Conservation (phyloP, 805 yeast species). For the Nakazawaea wyomingensis region DNA sequence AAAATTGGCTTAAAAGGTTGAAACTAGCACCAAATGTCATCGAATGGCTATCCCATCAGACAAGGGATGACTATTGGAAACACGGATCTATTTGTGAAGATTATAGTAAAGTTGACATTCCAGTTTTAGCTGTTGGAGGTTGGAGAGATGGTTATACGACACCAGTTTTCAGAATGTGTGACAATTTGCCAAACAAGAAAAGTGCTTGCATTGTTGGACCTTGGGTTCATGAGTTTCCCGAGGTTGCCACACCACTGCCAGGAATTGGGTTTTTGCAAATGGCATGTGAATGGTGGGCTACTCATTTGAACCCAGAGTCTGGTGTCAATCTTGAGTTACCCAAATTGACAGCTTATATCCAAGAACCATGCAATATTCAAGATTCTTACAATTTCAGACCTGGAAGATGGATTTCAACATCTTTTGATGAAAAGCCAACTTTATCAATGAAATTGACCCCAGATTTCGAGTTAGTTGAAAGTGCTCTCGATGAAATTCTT, state of each 20-base stretch:
- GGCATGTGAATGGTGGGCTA: constrained; percentile 35
- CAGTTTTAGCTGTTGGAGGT: constrained; percentile 40
- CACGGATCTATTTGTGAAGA: constrained; percentile 42
- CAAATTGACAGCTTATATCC: constrained; percentile 34
- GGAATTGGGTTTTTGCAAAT: constrained; percentile 39
- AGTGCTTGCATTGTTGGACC: constrained; percentile 37
- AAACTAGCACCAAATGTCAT: constrained; percentile 34
- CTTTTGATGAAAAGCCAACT: constrained; percentile 15
- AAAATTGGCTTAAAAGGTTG: constrained; percentile 36
- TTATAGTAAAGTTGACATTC: constrained; percentile 33
- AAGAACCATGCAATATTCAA: constrained; percentile 34
- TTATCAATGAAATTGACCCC: constrained; percentile 15
- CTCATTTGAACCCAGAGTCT: constrained; percentile 28
- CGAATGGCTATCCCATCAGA: constrained; percentile 39
- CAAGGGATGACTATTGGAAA: constrained; percentile 41
- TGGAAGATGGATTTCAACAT: constrained; percentile 35
- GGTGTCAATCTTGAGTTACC: constrained; percentile 26
- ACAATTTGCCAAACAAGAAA: constrained; percentile 34
- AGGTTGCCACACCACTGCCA: constrained; percentile 41
- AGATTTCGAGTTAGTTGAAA: constrained; percentile 11
- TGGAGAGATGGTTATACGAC: constrained; percentile 44
- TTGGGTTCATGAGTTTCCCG: constrained; percentile 47
- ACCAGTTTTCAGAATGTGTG: constrained; percentile 38
- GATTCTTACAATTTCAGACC: constrained; percentile 33
- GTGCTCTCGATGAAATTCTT: constrained; percentile 2